Percentiles rank a stretch among this genome's conserved stretches.
phyloP scores from a whole-genome alignment of 106 monocot genomes.

The Phalaenopsis aphrodite region DNA sequence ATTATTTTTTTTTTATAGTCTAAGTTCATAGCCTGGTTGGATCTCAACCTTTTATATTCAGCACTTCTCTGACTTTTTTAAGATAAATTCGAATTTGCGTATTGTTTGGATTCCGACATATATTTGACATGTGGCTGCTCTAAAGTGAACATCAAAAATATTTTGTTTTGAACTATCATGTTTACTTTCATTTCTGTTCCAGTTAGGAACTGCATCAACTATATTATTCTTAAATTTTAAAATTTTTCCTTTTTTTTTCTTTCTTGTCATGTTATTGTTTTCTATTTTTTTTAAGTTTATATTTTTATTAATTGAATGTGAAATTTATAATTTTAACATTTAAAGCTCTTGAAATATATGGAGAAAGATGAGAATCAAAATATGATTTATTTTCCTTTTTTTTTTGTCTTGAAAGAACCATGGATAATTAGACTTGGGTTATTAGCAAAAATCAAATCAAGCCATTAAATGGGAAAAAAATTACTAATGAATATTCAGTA shows the following conservation, averaged over 20 bases:
- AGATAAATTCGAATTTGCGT: neutral
- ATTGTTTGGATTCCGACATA: neutral
- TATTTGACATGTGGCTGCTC: neutral
- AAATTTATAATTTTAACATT: neutral
- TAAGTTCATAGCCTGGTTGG: neutral
- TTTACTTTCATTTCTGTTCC: neutral
- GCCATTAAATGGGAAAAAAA: neutral
- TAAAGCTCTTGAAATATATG: neutral
- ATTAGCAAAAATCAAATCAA: neutral
- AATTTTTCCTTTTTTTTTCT: neutral
- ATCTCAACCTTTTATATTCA: neutral
- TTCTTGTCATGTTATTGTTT: neutral
- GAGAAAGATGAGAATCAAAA: neutral
- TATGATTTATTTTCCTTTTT: neutral
- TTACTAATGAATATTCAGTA: neutral
- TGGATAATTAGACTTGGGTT: neutral
- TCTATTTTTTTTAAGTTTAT: neutral
- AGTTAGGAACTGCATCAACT: neutral
- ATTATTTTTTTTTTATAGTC: neutral
- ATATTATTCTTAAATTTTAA: neutral
- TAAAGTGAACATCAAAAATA: neutral
- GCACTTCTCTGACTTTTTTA: neutral
- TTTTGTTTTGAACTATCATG: neutral
- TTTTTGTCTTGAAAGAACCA: neutral
- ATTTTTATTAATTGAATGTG: neutral